Evolutionary conservation across 2,329 filamentous ascomycete species (phyloP), one percentile per base, ranked within the genome.

Genomic region (Karstenula rhodostoma): DNA sequence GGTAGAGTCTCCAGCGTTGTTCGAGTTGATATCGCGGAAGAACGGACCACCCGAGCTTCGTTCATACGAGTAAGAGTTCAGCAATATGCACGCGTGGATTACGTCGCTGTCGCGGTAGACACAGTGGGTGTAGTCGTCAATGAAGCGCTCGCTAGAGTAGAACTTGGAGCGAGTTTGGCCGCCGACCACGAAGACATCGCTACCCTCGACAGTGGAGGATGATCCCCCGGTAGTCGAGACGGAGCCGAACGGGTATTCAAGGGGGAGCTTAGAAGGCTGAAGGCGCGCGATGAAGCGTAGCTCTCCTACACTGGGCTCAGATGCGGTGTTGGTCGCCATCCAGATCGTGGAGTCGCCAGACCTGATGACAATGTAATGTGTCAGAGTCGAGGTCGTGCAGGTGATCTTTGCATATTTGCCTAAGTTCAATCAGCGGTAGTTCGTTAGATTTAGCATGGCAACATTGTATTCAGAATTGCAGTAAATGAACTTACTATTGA

Each of bases 111-210:
- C 80, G 23, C 84, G 84, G 60, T 82, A 83, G 40, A 88, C 85
- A 74, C 88, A 90, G 71, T 89, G 87, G 27, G 85, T 82, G 47
- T 85, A 79, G 67, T 89, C 87, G 71, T 91, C 89, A 70, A 91
- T 90, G 76, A 89, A 90, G n/a, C 88, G 83, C 63, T 89, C 81
- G 60, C 85, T 87, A 1, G 86, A 89, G 78, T 89, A 91, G 80
- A 90, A 91, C 74, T 91, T 91, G 76, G 85, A 87, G 42, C 88
- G 84, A 0, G 88, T 90, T 72, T 90, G 79, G 23, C 87, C 85
- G 63, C 80, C 76, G 47, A 90, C 86, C 9, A 87, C 61, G 69
- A 84, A 90, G 8, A 80, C 77, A 52, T 80, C 78, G 1, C 71
- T 75, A 1, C 77, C 88, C 72, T 90, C 88, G 54, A 90, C 80